Percentiles rank a stretch among this genome's conserved stretches.
phyloP scores from a whole-genome alignment of 1,284 basidiomycete species.

The Cryptococcus sp. region DNA sequence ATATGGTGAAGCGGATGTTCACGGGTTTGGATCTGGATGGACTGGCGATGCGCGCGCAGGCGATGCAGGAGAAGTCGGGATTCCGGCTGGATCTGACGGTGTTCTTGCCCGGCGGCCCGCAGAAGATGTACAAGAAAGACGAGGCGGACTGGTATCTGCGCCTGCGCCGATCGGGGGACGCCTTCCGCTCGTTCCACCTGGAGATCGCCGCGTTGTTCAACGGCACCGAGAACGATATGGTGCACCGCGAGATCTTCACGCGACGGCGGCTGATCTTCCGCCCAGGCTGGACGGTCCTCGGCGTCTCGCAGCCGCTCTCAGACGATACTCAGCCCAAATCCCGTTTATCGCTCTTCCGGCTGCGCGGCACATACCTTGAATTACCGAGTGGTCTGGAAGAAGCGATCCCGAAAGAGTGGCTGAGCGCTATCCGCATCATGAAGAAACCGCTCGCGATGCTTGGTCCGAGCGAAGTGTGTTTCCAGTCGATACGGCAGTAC shows the following conservation, averaged over 20 bases:
- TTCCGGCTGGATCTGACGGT: slow-evolving; percentile 22
- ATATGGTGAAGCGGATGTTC: slow-evolving; percentile 15
- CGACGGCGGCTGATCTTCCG: slow-evolving; percentile 20
- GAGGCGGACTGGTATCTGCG: slow-evolving; percentile 7
- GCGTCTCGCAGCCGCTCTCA: slow-evolving; percentile 7
- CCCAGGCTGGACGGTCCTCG: slow-evolving; percentile 18
- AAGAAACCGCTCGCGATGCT: slow-evolving; percentile 7
- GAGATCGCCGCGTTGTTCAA: slow-evolving; percentile 4
- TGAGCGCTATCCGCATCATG: background rate
- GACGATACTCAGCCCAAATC: background rate
- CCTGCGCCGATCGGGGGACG: background rate
- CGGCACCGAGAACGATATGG: slow-evolving; percentile 7
- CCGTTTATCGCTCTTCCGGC: slow-evolving; percentile 1
- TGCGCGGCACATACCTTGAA: slow-evolving; percentile 3
- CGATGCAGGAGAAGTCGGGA: slow-evolving; percentile 10
- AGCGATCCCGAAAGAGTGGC: background rate
- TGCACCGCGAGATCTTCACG: slow-evolving; percentile 7
- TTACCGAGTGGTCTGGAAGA: slow-evolving; percentile 4
- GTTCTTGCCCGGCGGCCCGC: slow-evolving; percentile 19
- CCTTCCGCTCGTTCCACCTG: slow-evolving; percentile 10
- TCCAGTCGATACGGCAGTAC: slow-evolving; percentile 14
- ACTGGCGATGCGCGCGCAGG: slow-evolving; percentile 16
- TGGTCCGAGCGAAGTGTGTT: slow-evolving; percentile 14
- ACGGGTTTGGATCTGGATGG: slow-evolving; percentile 19
- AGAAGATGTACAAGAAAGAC: background rate